Evolutionary conservation across 2,329 filamentous ascomycete genomes (phyloP).

Genomic region (Phialophora chinensis): DNA sequence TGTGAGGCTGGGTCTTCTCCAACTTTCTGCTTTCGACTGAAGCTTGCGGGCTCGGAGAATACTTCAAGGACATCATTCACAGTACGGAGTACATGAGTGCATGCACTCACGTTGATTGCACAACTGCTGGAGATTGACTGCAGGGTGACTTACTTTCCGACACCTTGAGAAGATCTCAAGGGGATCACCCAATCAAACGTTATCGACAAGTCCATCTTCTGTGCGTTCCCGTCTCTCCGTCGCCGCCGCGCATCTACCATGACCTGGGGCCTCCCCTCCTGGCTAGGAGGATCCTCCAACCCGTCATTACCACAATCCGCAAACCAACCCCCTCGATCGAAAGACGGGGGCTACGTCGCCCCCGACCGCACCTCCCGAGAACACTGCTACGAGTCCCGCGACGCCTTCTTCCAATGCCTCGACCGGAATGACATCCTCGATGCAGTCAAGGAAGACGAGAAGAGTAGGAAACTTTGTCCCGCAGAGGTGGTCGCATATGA

Average conservation of each 20-base stretch:
- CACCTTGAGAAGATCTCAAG: not conserved
- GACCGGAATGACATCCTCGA: constrained; percentile 83
- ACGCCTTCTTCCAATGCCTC: constrained; percentile 86
- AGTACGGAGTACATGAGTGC: not conserved
- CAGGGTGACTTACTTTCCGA: not conserved
- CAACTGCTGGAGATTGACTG: not conserved
- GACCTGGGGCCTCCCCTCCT: constrained; percentile 39
- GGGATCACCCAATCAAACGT: not conserved
- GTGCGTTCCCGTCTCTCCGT: too few species aligned
- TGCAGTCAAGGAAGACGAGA: constrained; percentile 64
- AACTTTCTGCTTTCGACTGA: not conserved
- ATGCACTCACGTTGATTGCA: not conserved
- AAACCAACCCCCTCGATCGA: constrained; percentile 49
- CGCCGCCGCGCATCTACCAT: constrained; percentile 22
- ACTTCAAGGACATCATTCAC: constrained; percentile 5
- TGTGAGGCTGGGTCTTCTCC: constrained; percentile 2
- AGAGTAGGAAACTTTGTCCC: constrained; percentile 64
- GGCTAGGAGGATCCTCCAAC: constrained; percentile 38
- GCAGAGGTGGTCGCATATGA: constrained; percentile 72
- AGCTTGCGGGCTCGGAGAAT: constrained; percentile 1
- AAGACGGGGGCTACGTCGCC: constrained; percentile 71
- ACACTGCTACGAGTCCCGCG: constrained; percentile 87
- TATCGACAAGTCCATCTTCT: not conserved
- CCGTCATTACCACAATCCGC: constrained; percentile 42
- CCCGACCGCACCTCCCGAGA: constrained; percentile 83